Conservation (phyloP, 306 rosid genomes). For the Cicer arietinum region DNA sequence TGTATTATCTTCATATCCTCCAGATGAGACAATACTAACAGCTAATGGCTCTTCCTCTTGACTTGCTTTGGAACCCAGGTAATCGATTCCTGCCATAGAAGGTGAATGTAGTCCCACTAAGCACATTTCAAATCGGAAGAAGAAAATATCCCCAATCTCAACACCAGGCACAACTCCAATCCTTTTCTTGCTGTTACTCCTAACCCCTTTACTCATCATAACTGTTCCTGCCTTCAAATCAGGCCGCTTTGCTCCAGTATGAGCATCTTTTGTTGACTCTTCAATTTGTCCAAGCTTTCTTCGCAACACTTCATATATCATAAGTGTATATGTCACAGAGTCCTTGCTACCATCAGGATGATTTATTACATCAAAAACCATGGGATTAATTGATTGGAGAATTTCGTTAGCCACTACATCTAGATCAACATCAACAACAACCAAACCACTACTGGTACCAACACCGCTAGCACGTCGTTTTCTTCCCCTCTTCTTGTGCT, state of each 20-base stretch:
- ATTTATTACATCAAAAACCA: slow-evolving; percentile 51
- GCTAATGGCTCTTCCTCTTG: slow-evolving; percentile 87
- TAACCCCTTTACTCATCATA: slow-evolving; percentile 80
- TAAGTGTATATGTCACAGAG: slow-evolving; percentile 55
- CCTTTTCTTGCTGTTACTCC: slow-evolving; percentile 67
- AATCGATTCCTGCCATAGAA: slow-evolving; percentile 95
- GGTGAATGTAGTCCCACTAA: slow-evolving; percentile 84
- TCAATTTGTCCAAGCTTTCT: slow-evolving; percentile 75
- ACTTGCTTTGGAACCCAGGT: slow-evolving; percentile 64
- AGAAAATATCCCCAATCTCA: slow-evolving; percentile 89
- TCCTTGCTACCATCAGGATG: slow-evolving; percentile 66
- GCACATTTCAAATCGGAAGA: slow-evolving; percentile 84
- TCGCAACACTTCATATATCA: slow-evolving; percentile 66
- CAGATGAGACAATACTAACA: slow-evolving; percentile 91
- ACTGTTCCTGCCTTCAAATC: slow-evolving; percentile 75
- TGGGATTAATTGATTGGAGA: slow-evolving; percentile 53
- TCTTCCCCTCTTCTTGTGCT: slow-evolving; percentile 54
- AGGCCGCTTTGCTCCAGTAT: slow-evolving; percentile 74
- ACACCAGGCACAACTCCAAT: slow-evolving; percentile 85
- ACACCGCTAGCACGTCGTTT: slow-evolving; percentile 42
- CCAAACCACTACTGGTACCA: slow-evolving; percentile 18
- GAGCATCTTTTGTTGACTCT: slow-evolving; percentile 53
- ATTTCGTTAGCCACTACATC: slow-evolving; percentile 59
- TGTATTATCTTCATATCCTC: slow-evolving; percentile 82
- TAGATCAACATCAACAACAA: slow-evolving; percentile 49